These are phyloP conservation scores for Phytophthora quininea DNA, from an alignment of 352 stramenopile genomes.

Conservation along the genomic window DNA sequence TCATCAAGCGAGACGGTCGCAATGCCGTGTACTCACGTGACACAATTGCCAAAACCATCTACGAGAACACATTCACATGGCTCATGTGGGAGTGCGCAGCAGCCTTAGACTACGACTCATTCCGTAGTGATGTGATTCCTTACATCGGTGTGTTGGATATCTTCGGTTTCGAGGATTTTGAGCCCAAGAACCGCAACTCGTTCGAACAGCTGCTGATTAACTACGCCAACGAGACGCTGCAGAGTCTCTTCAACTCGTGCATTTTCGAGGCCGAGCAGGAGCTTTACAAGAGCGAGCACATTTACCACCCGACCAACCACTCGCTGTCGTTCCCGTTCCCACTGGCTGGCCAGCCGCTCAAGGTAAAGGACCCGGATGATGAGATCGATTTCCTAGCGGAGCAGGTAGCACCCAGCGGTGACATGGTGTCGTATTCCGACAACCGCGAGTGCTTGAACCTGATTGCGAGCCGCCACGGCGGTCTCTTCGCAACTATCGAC, in stretches of 20 bases:
- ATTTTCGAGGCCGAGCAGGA: constrained; percentile 89
- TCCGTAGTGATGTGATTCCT: constrained; percentile 77
- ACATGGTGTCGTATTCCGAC: constrained; percentile 78
- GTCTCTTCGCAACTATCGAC: constrained; percentile 87
- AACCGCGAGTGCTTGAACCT: constrained; percentile 87
- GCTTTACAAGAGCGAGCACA: constrained; percentile 84
- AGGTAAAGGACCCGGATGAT: constrained; percentile 38
- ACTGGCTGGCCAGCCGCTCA: constrained; percentile 42
- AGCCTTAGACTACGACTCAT: constrained; percentile 82
- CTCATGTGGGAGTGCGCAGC: constrained; percentile 86
- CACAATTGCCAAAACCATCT: constrained; percentile 91
- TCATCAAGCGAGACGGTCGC: constrained; percentile 69
- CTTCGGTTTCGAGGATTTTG: constrained; percentile 92
- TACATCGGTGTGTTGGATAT: constrained; percentile 94
- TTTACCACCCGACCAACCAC: constrained; percentile 84
- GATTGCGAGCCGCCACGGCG: constrained; percentile 81
- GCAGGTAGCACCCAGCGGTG: constrained; percentile 45
- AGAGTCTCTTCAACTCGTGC: constrained; percentile 90
- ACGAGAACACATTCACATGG: constrained; percentile 89
- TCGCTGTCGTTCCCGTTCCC: constrained; percentile 80
- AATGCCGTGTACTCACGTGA: constrained; percentile 86
- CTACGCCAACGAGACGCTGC: constrained; percentile 92
- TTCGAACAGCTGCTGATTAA: constrained; percentile 94
- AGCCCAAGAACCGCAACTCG: constrained; percentile 89
- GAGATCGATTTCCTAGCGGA: constrained; percentile 47